Percentiles rank a stretch among this genome's conserved stretches.
phyloP scores from a whole-genome alignment of 2,329 filamentous ascomycete species.

The Emericellopsis atlantica region DNA sequence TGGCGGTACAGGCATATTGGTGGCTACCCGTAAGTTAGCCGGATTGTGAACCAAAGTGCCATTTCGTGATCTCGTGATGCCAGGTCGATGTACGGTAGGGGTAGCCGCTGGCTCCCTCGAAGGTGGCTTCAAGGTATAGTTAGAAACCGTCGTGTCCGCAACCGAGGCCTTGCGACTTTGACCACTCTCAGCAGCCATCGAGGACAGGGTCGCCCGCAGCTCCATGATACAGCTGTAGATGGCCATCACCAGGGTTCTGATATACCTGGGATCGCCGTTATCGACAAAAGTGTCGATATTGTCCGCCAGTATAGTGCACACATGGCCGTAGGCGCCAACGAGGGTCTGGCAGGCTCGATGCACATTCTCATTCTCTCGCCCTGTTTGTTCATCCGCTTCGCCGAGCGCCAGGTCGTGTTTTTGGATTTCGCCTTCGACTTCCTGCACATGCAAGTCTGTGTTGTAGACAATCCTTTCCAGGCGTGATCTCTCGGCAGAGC shows the following conservation, averaged over 20 bases:
- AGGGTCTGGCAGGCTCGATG: constrained; percentile 50
- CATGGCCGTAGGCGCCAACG: constrained; percentile 52
- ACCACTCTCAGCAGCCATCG: constrained; percentile 13
- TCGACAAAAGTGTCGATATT: constrained; percentile 54
- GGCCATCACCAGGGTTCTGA: constrained; percentile 49
- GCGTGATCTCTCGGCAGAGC: constrained; percentile 47
- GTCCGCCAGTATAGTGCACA: constrained; percentile 45
- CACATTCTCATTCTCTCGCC: constrained; percentile 49
- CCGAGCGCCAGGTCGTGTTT: constrained; percentile 37
- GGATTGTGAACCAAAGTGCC: constrained; percentile 22
- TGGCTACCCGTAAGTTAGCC: constrained; percentile 37
- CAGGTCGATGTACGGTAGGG: constrained; percentile 35
- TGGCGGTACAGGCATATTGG: constrained; percentile 33
- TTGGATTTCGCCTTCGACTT: constrained; percentile 52
- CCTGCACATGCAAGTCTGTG: constrained; percentile 52
- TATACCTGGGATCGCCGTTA: constrained; percentile 54
- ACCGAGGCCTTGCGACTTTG: constrained; percentile 4
- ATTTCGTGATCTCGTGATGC: constrained; percentile 16
- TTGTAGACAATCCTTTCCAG: constrained; percentile 58
- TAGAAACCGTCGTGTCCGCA: not conserved
- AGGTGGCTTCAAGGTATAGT: constrained; percentile 32
- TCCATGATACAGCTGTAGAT: constrained; percentile 59
- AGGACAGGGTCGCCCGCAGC: constrained; percentile 40
- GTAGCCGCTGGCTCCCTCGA: constrained; percentile 37
- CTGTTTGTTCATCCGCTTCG: constrained; percentile 33